Percentiles rank a stretch among this genome's conserved stretches.
Conservation (phyloP, 75 land plant species). For the Cunninghamia lanceolata region DNA sequence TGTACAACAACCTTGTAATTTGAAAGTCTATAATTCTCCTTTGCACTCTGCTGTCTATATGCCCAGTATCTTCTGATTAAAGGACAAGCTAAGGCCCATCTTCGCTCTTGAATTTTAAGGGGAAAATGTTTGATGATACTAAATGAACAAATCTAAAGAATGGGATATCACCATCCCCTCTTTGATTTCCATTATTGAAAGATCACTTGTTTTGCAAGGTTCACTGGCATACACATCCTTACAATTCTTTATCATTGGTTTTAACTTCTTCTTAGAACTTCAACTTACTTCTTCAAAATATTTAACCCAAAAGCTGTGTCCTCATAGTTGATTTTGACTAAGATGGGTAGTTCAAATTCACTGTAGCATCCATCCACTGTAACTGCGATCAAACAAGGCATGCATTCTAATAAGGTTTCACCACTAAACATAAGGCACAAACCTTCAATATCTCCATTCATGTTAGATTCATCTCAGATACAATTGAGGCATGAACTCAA, state of each 20-base stretch:
- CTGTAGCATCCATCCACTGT: constrained; percentile 44
- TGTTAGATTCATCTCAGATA: constrained; percentile 23
- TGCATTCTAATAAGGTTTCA: constrained; percentile 56
- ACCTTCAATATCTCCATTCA: constrained; percentile 39
- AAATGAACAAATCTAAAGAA: not conserved
- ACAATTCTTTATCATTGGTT: not conserved
- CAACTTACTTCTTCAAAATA: constrained; percentile 65
- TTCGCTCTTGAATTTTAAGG: not conserved
- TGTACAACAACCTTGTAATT: no score
- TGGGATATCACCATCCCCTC: not conserved
- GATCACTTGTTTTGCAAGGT: not conserved
- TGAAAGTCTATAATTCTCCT: no score
- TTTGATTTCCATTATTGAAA: no score
- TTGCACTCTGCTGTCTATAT: no score
- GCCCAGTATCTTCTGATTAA: no score
- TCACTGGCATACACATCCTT: not conserved
- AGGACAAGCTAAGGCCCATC: no score
- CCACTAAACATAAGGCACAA: constrained; percentile 66
- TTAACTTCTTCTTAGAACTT: not conserved
- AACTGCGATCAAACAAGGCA: constrained; percentile 63
- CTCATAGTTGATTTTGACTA: constrained; percentile 83
- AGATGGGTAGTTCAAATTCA: constrained; percentile 33
- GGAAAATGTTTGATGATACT: not conserved
- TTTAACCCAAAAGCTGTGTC: constrained; percentile 87
- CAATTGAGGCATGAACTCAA: constrained; percentile 59